Evolutionary conservation across 495 filamentous ascomycete species (phyloP).

Genomic region (Aspergillus saccharolyticus): DNA sequence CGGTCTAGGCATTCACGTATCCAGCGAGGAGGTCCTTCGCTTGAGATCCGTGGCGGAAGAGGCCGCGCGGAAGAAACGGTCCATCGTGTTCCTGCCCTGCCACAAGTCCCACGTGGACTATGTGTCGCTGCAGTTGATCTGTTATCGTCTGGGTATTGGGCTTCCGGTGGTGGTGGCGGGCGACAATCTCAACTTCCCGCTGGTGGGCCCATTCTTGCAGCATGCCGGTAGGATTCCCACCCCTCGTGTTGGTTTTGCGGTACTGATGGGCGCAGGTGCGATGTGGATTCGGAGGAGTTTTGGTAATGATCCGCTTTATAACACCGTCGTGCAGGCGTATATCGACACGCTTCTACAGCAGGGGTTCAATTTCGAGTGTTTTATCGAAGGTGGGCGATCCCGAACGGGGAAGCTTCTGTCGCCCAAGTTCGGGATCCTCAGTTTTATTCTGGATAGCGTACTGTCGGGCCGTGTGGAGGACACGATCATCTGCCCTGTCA

Average conservation of each 20-base stretch:
- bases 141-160: slow-evolving; percentile 83
- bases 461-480: slow-evolving; percentile 85
- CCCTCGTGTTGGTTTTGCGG: background rate
- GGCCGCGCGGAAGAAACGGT: slow-evolving; percentile 82
- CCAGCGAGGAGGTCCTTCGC: slow-evolving; percentile 83
- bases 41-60: slow-evolving; percentile 74
- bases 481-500: slow-evolving; percentile 88
- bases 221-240: slow-evolving; percentile 60
- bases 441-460: slow-evolving; percentile 85
- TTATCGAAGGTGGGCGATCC: slow-evolving; percentile 90
- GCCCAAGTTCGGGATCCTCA: slow-evolving; percentile 94
- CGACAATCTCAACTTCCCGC: slow-evolving; percentile 91
- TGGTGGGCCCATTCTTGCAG: slow-evolving; percentile 85
- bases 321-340: slow-evolving; percentile 87
- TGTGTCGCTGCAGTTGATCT: slow-evolving; percentile 87
- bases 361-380: slow-evolving; percentile 93
- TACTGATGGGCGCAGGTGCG: slow-evolving; percentile 52
- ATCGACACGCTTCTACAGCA: slow-evolving; percentile 87
- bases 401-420: slow-evolving; percentile 89
- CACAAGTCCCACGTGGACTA: slow-evolving; percentile 96
- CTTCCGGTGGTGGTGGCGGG: slow-evolving; percentile 92
- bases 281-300: slow-evolving; percentile 96
- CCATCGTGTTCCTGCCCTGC: slow-evolving; percentile 91
- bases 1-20: slow-evolving; percentile 72
- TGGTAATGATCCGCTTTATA: slow-evolving; percentile 85